A percentile compares a stretch with the other conserved stretches of the same genome.
Conservation (phyloP, 306 rosid species). For the Aeschynomene evenia region DNA sequence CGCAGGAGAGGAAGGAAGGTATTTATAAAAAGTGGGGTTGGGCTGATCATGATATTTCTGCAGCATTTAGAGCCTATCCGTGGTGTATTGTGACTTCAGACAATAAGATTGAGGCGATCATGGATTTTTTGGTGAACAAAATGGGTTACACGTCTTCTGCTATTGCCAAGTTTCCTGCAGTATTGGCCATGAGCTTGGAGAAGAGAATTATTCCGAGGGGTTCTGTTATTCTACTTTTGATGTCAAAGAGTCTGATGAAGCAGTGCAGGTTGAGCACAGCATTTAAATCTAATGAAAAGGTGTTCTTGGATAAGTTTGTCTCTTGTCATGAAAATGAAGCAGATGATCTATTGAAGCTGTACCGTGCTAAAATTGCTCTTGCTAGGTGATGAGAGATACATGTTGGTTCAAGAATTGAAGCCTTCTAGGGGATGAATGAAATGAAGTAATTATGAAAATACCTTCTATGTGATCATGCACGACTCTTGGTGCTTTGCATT, state of each 20-base stretch:
- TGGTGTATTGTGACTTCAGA: background rate
- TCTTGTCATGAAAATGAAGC: slow-evolving; percentile 23
- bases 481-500: background rate
- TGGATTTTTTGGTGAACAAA: background rate
- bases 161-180: background rate
- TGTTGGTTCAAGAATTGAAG: background rate
- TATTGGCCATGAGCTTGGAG: background rate
- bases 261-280: background rate
- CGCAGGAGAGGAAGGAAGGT: background rate
- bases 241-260: slow-evolving; percentile 15
- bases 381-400: background rate
- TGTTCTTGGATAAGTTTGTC: slow-evolving; percentile 30
- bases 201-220: slow-evolving; percentile 35
- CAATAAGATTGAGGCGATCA: background rate
- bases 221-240: slow-evolving; percentile 33
- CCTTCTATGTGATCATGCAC: background rate
- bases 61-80: background rate
- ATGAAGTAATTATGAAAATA: background rate
- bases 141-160: background rate
- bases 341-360: slow-evolving; percentile 33
- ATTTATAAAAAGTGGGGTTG: background rate
- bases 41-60: background rate
- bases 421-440: background rate
- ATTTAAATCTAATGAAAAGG: background rate
- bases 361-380: slow-evolving; percentile 4